These are phyloP conservation scores for Solanum tarijense DNA, from an alignment of 257 asterid genomes.

Conservation along the genomic window DNA sequence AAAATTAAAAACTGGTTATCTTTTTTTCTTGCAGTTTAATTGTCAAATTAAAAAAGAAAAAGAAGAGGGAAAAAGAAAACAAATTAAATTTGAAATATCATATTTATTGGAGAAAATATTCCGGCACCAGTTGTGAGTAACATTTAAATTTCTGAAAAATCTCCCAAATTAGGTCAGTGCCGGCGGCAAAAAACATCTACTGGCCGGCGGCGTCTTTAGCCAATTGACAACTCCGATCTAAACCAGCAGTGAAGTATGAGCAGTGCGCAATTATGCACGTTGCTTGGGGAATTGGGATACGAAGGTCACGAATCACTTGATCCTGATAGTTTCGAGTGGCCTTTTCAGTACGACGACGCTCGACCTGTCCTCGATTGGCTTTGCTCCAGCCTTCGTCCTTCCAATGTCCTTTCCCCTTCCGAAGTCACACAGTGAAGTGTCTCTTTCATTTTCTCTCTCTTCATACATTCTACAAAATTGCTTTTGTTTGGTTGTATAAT, in stretches of 20 bases:
- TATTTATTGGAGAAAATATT: not conserved
- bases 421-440: constrained; percentile 65
- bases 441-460: not conserved
- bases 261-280: constrained; percentile 64
- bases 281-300: constrained; percentile 76
- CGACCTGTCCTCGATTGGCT: constrained; percentile 96
- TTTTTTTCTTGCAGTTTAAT: not conserved
- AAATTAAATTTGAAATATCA: not conserved
- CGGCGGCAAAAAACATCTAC: constrained; percentile 31
- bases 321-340: constrained; percentile 98
- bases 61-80: not conserved
- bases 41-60: not conserved
- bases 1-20: not conserved
- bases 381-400: constrained; percentile 90
- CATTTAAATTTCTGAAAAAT: not conserved
- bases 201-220: not conserved
- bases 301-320: constrained; percentile 66
- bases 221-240: not conserved
- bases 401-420: constrained; percentile 82
- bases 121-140: not conserved
- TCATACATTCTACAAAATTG: not conserved
- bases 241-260: constrained; percentile 26
- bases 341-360: constrained; percentile 94
- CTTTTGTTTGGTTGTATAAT: not conserved
- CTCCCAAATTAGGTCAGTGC: constrained; percentile 17